Evolutionary conservation across 148 eudicot species (phyloP).

Genomic region (Polygonum maritimum): DNA sequence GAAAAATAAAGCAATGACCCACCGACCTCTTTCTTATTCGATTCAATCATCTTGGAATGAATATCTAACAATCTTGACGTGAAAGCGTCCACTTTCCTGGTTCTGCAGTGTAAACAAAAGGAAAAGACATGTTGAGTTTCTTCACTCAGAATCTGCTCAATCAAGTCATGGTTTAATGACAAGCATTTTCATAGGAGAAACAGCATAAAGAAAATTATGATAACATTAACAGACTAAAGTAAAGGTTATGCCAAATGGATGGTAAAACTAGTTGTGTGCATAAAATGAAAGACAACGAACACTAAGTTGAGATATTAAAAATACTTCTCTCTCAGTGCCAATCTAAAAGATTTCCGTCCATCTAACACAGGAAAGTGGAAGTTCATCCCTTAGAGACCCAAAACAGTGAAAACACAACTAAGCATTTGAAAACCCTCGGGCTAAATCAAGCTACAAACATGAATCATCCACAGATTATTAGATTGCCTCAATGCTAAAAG

Average conservation of each 20-base stretch:
- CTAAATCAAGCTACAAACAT: neutral
- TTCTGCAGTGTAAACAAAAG: slow-evolving; percentile 35
- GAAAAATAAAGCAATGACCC: neutral
- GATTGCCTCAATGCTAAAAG: neutral
- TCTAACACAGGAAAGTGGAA: neutral
- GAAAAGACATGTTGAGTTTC: neutral
- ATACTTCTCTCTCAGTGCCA: neutral
- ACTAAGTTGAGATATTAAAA: neutral
- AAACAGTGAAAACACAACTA: neutral
- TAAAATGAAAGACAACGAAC: neutral
- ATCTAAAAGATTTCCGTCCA: neutral
- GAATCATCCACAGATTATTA: neutral
- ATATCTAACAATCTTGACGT: slow-evolving; percentile 87
- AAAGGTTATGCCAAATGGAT: neutral
- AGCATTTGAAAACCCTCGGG: neutral
- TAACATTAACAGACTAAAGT: neutral
- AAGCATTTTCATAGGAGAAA: neutral
- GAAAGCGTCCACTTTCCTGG: slow-evolving; percentile 71
- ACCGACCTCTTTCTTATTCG: slow-evolving; percentile 72
- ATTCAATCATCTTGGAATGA: slow-evolving; percentile 78
- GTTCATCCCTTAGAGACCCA: neutral
- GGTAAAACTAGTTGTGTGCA: neutral
- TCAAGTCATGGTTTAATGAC: neutral
- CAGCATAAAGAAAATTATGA: neutral
- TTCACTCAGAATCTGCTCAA: slow-evolving; percentile 4